phyloP scores from a whole-genome alignment of 1,139 yeast species.

The Zygosaccharomyces sapae region DNA sequence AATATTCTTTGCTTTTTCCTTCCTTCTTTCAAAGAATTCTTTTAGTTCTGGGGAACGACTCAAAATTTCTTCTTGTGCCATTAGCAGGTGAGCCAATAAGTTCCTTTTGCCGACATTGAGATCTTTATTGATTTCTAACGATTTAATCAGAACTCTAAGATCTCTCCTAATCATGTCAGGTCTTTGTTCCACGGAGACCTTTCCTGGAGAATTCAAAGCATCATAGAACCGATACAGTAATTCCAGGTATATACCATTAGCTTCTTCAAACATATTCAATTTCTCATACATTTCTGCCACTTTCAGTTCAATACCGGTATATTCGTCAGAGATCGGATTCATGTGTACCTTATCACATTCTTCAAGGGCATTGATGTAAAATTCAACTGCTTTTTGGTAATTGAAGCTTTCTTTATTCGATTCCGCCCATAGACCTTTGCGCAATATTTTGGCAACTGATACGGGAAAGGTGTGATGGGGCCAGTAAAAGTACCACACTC shows the following conservation, averaged over 20 bases:
- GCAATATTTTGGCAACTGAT: constrained; percentile 54
- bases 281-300: constrained; percentile 82
- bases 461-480: constrained; percentile 54
- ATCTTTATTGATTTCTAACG: constrained; percentile 55
- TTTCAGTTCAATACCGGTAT: constrained; percentile 82
- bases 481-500: constrained; percentile 54
- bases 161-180: constrained; percentile 70
- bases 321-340: constrained; percentile 59
- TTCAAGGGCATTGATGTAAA: constrained; percentile 55
- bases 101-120: constrained; percentile 55
- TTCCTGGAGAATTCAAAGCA: constrained; percentile 43
- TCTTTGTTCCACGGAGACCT: constrained; percentile 38
- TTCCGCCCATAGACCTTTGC: constrained; percentile 84
- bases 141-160: constrained; percentile 61
- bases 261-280: constrained; percentile 56
- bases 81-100: constrained; percentile 56
- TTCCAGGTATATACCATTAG: constrained; percentile 62
- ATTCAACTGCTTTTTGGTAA: constrained; percentile 60
- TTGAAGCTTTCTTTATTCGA: constrained; percentile 59
- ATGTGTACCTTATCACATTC: constrained; percentile 46
- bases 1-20: constrained; percentile 23
- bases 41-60: constrained; percentile 36
- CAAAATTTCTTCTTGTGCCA: constrained; percentile 61
- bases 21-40: constrained; percentile 31
- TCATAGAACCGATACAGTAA: constrained; percentile 59